Percentiles rank a stretch among this genome's conserved stretches.
These are phyloP conservation scores for Spathaspora hagerdaliae DNA, from an alignment of 805 yeast species.

Conservation along the genomic window DNA sequence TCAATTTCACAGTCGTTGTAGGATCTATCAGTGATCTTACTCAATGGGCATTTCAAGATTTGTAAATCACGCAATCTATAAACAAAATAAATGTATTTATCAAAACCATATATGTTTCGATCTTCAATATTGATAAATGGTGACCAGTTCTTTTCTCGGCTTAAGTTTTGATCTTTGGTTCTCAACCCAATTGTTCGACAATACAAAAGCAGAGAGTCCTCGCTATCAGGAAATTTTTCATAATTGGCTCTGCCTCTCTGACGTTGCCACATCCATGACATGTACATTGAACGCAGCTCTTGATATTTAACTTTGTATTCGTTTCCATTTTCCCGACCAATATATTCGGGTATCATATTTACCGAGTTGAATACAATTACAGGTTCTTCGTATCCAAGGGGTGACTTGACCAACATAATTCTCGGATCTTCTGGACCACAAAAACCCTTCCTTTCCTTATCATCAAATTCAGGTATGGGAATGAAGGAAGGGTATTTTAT, in stretches of 20 bases:
- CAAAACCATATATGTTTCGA: conserved; percentile 21
- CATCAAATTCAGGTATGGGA: conserved; percentile 10
- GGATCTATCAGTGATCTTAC: conserved; percentile 8
- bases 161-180: conserved; percentile 4
- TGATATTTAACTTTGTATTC: not conserved
- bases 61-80: conserved; percentile 29
- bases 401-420: conserved; percentile 16
- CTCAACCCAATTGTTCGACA: conserved; percentile 17
- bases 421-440: conserved; percentile 28
- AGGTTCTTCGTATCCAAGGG: conserved; percentile 15
- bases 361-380: conserved; percentile 5
- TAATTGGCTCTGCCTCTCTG: conserved; percentile 25
- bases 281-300: conserved; percentile 24
- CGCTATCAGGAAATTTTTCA: conserved; percentile 14
- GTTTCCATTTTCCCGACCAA: not conserved
- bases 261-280: conserved; percentile 29
- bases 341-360: too few species aligned
- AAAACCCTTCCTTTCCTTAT: conserved; percentile 6
- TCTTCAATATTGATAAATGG: conserved; percentile 27
- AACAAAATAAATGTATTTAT: conserved; percentile 23
- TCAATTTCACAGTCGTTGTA: conserved; percentile 2
- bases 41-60: conserved; percentile 21
- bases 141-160: conserved; percentile 36
- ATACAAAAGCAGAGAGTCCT: conserved; percentile 13
- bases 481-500: conserved; percentile 11